phyloP scores from a whole-genome alignment of 768 basidiomycete genomes.

The Cytidiella melzeri region DNA sequence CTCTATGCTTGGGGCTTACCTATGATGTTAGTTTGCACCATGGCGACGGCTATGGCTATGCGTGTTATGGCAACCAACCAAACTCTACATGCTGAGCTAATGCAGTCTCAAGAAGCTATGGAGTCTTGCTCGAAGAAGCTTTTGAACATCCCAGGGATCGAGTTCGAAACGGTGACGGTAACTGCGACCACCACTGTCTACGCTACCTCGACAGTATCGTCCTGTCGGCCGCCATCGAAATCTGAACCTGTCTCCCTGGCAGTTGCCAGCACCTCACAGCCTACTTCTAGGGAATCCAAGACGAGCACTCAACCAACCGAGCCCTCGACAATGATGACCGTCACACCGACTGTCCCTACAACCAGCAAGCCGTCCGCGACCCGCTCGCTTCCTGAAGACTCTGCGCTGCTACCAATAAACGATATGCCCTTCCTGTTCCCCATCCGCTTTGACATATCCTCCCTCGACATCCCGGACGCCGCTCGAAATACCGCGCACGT shows the following conservation, averaged over 20 bases:
- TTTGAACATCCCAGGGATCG: conserved; percentile 22
- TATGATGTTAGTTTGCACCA: conserved; percentile 1
- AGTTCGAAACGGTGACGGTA: conserved; percentile 1
- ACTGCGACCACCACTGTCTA: conserved; percentile 31
- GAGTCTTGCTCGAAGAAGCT: not conserved
- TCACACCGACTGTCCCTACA: not conserved
- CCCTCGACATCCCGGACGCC: conserved; percentile 31
- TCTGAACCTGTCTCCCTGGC: conserved; percentile 1
- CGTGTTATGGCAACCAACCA: conserved; percentile 19
- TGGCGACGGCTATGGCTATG: conserved; percentile 21
- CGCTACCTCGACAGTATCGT: conserved; percentile 9
- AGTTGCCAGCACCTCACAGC: not conserved
- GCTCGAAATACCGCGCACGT: conserved; percentile 24
- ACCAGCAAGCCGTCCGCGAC: not conserved
- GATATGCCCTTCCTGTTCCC: conserved; percentile 26
- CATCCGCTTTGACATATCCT: conserved; percentile 16
- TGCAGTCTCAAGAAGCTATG: not conserved
- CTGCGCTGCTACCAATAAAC: conserved; percentile 18
- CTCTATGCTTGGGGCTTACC: not conserved
- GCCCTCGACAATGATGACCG: not conserved
- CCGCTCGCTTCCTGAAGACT: not conserved
- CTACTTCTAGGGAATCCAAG: not conserved
- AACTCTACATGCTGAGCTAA: not conserved
- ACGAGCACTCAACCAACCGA: not conserved
- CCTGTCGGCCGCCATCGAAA: conserved; percentile 10